phyloP scores from a whole-genome alignment of 1,284 basidiomycete species.

The Ganoderma sp. region DNA sequence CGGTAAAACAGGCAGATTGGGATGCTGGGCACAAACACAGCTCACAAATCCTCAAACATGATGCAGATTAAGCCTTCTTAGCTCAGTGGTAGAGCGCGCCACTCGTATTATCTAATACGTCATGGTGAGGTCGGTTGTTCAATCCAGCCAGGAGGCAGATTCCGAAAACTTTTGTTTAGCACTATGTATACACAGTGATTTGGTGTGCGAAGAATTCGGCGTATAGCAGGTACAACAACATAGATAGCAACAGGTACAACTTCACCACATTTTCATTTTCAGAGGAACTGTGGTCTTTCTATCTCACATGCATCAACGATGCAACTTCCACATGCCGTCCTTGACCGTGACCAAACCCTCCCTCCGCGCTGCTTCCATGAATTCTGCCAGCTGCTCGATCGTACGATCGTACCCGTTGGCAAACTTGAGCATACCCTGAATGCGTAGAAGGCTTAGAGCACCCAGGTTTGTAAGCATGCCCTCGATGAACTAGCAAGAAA shows the following conservation, averaged over 20 bases:
- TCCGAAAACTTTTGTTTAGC: too few species aligned
- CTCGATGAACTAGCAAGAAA: conserved; percentile 67
- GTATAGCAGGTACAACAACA: neutral
- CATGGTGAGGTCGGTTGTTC: conserved; percentile 54
- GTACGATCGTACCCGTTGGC: conserved; percentile 81
- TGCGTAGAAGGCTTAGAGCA: conserved; percentile 70
- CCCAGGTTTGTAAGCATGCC: conserved; percentile 88
- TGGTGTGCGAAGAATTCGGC: too few species aligned
- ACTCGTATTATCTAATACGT: conserved; percentile 39
- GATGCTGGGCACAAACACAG: neutral
- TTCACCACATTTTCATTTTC: too few species aligned
- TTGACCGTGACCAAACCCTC: conserved; percentile 76
- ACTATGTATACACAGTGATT: too few species aligned
- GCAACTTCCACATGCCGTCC: conserved; percentile 78
- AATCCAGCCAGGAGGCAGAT: conserved; percentile 48
- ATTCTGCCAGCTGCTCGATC: conserved; percentile 73
- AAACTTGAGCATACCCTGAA: conserved; percentile 84
- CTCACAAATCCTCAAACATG: neutral
- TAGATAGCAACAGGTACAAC: too few species aligned
- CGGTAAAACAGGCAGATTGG: neutral
- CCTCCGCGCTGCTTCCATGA: conserved; percentile 79
- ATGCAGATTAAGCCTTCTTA: conserved; percentile 36
- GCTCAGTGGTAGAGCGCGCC: conserved; percentile 46
- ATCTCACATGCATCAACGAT: conserved; percentile 33
- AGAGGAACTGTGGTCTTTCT: neutral